Percentiles rank a stretch among this genome's conserved stretches.
phyloP scores from a whole-genome alignment of 805 yeast species.

The Kluyveromyces siamensis region DNA sequence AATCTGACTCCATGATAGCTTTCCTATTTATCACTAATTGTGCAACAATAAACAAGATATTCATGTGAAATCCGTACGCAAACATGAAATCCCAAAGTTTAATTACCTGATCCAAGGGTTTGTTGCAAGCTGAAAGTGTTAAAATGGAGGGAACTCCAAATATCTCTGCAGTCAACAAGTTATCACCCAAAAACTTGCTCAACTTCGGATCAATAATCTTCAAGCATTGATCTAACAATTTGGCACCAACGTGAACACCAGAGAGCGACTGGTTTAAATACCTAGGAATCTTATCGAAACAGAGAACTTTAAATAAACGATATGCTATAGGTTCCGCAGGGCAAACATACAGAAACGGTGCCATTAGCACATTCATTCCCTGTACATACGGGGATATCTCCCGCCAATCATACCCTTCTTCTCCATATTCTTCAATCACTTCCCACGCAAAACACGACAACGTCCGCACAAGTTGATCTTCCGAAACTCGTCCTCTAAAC shows the following conservation, averaged over 20 bases:
- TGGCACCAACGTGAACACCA: slow-evolving; percentile 72
- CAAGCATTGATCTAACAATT: slow-evolving; percentile 65
- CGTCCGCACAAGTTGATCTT: slow-evolving; percentile 56
- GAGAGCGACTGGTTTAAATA: slow-evolving; percentile 68
- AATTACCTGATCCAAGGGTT: slow-evolving; percentile 67
- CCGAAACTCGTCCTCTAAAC: slow-evolving; percentile 61
- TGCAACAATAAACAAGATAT: slow-evolving; percentile 74
- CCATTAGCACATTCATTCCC: slow-evolving; percentile 81
- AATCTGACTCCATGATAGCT: slow-evolving; percentile 41
- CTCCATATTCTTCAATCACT: slow-evolving; percentile 11
- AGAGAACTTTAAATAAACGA: slow-evolving; percentile 53
- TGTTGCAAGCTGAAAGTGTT: slow-evolving; percentile 83
- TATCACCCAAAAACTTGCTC: slow-evolving; percentile 36
- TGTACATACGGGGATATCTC: slow-evolving; percentile 55
- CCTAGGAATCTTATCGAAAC: slow-evolving; percentile 60
- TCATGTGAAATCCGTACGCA: slow-evolving; percentile 87
- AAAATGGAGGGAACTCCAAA: slow-evolving; percentile 80
- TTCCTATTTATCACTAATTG: slow-evolving; percentile 66
- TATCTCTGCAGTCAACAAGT: slow-evolving; percentile 65
- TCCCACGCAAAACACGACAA: slow-evolving; percentile 64
- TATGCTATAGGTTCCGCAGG: slow-evolving; percentile 83
- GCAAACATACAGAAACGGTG: slow-evolving; percentile 70
- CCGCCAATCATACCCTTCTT: slow-evolving; percentile 5
- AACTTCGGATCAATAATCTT: slow-evolving; percentile 66
- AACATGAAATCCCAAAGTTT: slow-evolving; percentile 84